Percentiles rank a stretch among this genome's conserved stretches.
Evolutionary conservation across 768 basidiomycete species (phyloP).

Genomic region (Dendrothele bispora): DNA sequence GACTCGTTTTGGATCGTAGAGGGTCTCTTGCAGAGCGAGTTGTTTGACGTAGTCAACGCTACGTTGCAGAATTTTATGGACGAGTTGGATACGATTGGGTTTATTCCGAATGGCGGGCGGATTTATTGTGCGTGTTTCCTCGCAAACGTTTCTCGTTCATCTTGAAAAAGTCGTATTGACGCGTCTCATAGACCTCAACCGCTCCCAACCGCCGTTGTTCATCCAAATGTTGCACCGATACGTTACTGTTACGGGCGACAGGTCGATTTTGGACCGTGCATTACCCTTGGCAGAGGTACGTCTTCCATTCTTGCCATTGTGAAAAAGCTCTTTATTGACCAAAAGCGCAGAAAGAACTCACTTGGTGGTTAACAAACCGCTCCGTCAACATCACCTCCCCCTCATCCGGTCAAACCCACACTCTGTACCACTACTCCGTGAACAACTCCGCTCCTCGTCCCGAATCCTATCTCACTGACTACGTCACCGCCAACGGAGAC

Average conservation of each 20-base stretch:
- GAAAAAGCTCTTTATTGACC: not conserved
- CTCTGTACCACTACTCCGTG: conserved; percentile 73
- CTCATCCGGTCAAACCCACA: conserved; percentile 63
- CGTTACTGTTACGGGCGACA: conserved; percentile 69
- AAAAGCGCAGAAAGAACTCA: conserved; percentile 62
- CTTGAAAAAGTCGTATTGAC: not conserved
- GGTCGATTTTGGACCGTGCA: conserved; percentile 70
- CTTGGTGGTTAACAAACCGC: conserved; percentile 82
- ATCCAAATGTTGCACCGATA: conserved; percentile 91
- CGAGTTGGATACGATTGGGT: conserved; percentile 78
- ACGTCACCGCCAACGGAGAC: conserved; percentile 72
- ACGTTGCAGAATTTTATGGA: conserved; percentile 96
- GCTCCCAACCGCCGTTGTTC: conserved; percentile 93
- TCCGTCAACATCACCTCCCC: conserved; percentile 68
- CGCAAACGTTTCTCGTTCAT: not conserved
- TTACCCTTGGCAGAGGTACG: conserved; percentile 81
- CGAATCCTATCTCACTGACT: conserved; percentile 81
- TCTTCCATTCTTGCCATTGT: not conserved
- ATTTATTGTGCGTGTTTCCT: conserved; percentile 68
- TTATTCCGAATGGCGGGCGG: conserved; percentile 92
- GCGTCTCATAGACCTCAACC: conserved; percentile 62
- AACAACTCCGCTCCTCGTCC: conserved; percentile 86
- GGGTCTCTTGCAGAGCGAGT: conserved; percentile 79
- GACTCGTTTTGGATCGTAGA: conserved; percentile 84
- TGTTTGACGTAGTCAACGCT: conserved; percentile 69